Evolutionary conservation across 495 filamentous ascomycete genomes (phyloP), one percentile per base, ranked within the genome.

Genomic region (Schizothecium vesticola): DNA sequence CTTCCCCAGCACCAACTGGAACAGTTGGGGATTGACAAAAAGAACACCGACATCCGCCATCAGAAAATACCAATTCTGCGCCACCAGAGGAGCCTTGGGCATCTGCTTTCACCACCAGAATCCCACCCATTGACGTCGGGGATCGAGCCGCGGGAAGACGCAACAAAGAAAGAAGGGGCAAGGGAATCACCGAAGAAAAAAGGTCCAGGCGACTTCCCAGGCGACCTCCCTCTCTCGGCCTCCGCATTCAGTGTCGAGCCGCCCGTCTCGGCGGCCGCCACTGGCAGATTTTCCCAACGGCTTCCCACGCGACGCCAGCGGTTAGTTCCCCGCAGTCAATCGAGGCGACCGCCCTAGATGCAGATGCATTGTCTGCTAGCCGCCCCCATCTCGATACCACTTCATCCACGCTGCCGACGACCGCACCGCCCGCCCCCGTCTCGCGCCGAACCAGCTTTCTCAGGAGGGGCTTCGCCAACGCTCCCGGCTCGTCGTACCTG

Each of bases 251-350:
- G 66, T 66, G 63, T 65, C 33, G 63, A 68, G 72, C 72, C 71
- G 76, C 80, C 79, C 81, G 80, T 82, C 71, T 68, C 76, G 73
- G 72, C 80, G 81, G 80, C 75, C 74, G 72, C 72, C 72, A 70
- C 70, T 66, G n/a, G 61, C 63, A 66, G 71, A 33, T 74, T 72
- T 71, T 72, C 75, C 80, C 80, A 76, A 83, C 82, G 82, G 81
- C 81, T 80, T 82, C 82, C 56, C 72, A 75, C 78, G 74, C 77
- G 68, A 69, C 76, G 67, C 63, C 74, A 64, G 58, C 81, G 72
- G 65, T 65, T 71, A 70, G 73, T 72, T 70, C 67, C 70, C 69
- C 69, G 69, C 62, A 63, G 31, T 62, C 70, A 57, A 57, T 66
- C 58, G 60, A 70, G 76, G 61, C 75, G 71, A 13, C 78, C 78